Percentiles rank a stretch among this genome's conserved stretches.
Conservation (phyloP, 1,139 yeast species). For the Sugiyamaella neomexicana region DNA sequence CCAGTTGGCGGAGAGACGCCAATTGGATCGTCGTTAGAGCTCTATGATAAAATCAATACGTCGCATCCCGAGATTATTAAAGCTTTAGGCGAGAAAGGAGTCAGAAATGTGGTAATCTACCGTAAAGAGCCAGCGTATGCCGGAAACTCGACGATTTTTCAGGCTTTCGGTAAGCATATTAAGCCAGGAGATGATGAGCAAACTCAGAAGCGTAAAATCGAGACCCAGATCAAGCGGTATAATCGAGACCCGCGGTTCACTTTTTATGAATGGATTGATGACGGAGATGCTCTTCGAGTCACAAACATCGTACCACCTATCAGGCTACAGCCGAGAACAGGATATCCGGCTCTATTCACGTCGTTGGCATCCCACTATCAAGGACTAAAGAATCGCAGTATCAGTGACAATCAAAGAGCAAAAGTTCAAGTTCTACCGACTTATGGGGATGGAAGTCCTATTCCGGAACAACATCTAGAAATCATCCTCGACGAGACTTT, state of each 20-base stretch:
- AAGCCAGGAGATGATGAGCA: slow-evolving; percentile 21
- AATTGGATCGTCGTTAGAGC: slow-evolving; percentile 21
- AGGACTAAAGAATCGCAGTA: slow-evolving; percentile 6
- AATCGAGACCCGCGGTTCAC: slow-evolving; percentile 20
- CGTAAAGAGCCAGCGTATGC: slow-evolving; percentile 17
- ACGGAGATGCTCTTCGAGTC: slow-evolving; percentile 18
- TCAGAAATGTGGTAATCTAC: slow-evolving; percentile 18
- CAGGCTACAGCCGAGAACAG: slow-evolving; percentile 21
- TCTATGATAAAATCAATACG: slow-evolving; percentile 17
- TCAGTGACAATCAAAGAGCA: slow-evolving; percentile 14
- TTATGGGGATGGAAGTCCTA: slow-evolving; percentile 23
- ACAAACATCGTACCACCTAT: slow-evolving; percentile 22
- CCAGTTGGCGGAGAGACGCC: slow-evolving; percentile 24
- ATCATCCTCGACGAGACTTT: slow-evolving; percentile 18
- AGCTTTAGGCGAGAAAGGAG: slow-evolving; percentile 21
- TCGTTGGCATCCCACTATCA: slow-evolving; percentile 22
- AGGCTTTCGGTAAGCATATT: slow-evolving; percentile 24
- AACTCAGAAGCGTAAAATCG: slow-evolving; percentile 18
- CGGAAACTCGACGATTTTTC: slow-evolving; percentile 21
- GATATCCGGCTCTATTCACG: slow-evolving; percentile 20
- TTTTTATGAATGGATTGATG: slow-evolving; percentile 20
- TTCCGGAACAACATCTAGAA: slow-evolving; percentile 21
- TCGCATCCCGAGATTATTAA: slow-evolving; percentile 20
- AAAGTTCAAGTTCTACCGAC: slow-evolving; percentile 19
- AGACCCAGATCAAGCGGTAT: slow-evolving; percentile 21